A percentile compares a stretch with the other conserved stretches of the same genome.
Evolutionary conservation across 495 filamentous ascomycete species (phyloP).

Genomic region (Mycothermus thermophilus): DNA sequence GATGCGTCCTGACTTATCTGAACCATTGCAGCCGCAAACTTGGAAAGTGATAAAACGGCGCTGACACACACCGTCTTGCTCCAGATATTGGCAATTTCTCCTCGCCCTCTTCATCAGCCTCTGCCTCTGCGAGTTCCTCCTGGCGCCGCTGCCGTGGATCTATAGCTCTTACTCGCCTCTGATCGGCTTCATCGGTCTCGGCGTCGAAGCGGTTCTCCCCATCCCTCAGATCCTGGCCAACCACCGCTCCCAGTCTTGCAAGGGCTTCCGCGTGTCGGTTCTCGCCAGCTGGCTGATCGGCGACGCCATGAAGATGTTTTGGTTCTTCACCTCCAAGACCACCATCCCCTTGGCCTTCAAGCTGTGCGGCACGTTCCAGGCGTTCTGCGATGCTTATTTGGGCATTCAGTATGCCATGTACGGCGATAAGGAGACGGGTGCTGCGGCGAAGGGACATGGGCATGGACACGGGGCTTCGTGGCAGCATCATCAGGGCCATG

Average conservation of each 20-base stretch:
- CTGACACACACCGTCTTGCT: too few relatives aligned
- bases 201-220: constrained; percentile 79
- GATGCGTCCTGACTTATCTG: background rate
- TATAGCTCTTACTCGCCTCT: constrained; percentile 54
- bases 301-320: constrained; percentile 91
- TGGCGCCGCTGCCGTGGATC: constrained; percentile 44
- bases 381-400: constrained; percentile 66
- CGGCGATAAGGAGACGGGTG: too few relatives aligned
- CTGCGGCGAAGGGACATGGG: too few relatives aligned
- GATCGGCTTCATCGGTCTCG: constrained; percentile 72
- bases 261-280: constrained; percentile 79
- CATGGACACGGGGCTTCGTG: background rate
- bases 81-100: constrained; percentile 80
- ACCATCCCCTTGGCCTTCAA: constrained; percentile 83
- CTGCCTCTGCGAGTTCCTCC: constrained; percentile 53
- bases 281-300: constrained; percentile 79
- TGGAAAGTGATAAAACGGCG: too few relatives aligned
- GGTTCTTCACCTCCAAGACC: constrained; percentile 62
- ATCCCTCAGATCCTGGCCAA: constrained; percentile 82
- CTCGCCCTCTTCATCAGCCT: constrained; percentile 53
- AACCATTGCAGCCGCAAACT: too few relatives aligned
- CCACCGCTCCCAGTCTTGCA: constrained; percentile 61
- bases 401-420: constrained; percentile 80
- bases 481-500: constrained; percentile 5
- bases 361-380: constrained; percentile 84